Percentiles rank a stretch among this genome's conserved stretches.
These are phyloP conservation scores for Russula emetica DNA, from an alignment of 768 basidiomycete species.

Conservation along the genomic window DNA sequence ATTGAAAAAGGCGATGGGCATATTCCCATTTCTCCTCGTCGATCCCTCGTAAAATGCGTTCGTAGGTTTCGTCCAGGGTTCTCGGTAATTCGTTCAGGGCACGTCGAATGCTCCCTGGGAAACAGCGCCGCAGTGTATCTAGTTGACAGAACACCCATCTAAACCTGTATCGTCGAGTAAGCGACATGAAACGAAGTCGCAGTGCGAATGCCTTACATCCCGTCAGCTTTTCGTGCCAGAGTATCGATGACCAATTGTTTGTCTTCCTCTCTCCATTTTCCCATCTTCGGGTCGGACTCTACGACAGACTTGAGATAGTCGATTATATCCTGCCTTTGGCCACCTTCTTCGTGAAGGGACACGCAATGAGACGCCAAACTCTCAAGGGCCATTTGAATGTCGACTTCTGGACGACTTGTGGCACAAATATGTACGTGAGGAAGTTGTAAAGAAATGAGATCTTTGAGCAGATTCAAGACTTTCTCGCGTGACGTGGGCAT, in stretches of 20 bases:
- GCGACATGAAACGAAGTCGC: not conserved
- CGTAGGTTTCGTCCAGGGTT: slow-evolving; percentile 1
- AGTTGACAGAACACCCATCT: slow-evolving; percentile 3
- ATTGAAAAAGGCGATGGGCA: slow-evolving; percentile 6
- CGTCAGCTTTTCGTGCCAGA: not conserved
- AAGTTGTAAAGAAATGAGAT: not conserved
- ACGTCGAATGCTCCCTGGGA: not conserved
- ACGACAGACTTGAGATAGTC: slow-evolving; percentile 2
- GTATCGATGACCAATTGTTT: slow-evolving; percentile 5
- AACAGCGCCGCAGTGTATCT: not conserved
- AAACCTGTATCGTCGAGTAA: not conserved
- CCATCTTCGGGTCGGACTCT: not conserved
- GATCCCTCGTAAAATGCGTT: slow-evolving; percentile 1
- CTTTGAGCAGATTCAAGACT: not conserved
- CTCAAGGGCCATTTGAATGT: not conserved
- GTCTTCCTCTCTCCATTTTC: not conserved
- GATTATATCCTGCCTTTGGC: slow-evolving; percentile 3
- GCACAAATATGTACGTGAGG: not conserved
- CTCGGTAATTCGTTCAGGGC: not conserved
- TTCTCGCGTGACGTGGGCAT: slow-evolving; percentile 4
- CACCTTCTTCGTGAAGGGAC: not conserved
- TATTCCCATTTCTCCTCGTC: slow-evolving; percentile 4
- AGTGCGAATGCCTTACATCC: not conserved
- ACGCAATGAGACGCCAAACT: not conserved
- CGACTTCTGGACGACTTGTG: slow-evolving; percentile 5